A percentile compares a stretch with the other conserved stretches of the same genome.
phyloP scores from a whole-genome alignment of 495 filamentous ascomycete species.

The Penicillium malachiteum region DNA sequence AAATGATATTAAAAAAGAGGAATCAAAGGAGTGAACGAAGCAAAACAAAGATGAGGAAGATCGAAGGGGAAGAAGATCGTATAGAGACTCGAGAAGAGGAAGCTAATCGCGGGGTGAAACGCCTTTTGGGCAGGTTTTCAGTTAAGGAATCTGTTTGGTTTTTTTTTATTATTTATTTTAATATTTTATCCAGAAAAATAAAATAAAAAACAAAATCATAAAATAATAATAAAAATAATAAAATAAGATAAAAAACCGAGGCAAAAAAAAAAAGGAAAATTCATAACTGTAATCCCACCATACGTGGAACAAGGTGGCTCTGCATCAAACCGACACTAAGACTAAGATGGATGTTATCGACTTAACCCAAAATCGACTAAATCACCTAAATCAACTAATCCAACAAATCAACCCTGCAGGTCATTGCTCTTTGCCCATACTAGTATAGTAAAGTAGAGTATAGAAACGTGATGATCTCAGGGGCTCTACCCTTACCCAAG shows the following conservation, averaged over 20 bases:
- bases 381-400: no score
- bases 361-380: no score
- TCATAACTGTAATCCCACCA: conserved; percentile 19
- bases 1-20: conserved; percentile 23
- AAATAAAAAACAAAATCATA: conserved; percentile 2
- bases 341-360: conserved; percentile 32
- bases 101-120: conserved; percentile 45
- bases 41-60: conserved; percentile 15
- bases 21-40: conserved; percentile 33
- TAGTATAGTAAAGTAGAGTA: not conserved
- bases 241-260: no score
- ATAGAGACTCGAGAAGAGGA: conserved; percentile 25
- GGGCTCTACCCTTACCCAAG: conserved; percentile 11
- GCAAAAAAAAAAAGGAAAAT: no score
- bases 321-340: conserved; percentile 29
- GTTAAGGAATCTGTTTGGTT: not conserved
- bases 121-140: conserved; percentile 24
- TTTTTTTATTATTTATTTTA: conserved; percentile 12
- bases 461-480: conserved; percentile 8
- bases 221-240: not conserved
- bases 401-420: conserved; percentile 21
- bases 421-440: conserved; percentile 18
- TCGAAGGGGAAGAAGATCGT: conserved; percentile 15
- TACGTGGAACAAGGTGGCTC: conserved; percentile 33
- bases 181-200: conserved; percentile 14